A percentile compares a stretch with the other conserved stretches of the same genome.
These are phyloP conservation scores for Lactarius indigo DNA, from an alignment of 768 basidiomycete genomes.

Conservation along the genomic window DNA sequence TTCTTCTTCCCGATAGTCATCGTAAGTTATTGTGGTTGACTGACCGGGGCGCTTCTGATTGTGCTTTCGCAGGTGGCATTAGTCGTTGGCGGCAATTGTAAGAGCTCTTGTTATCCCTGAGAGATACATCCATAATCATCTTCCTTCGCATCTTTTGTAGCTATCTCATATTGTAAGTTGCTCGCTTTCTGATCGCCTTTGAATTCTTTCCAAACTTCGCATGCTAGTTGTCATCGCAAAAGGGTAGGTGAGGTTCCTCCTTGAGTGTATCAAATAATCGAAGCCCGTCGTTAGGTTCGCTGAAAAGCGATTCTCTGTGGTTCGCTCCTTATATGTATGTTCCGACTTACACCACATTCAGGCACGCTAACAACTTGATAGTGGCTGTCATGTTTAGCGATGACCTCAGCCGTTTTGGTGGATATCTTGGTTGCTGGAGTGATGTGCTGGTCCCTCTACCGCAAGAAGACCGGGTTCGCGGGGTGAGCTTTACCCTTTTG, in stretches of 20 bases:
- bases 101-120: not conserved
- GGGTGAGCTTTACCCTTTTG: not conserved
- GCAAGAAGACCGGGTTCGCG: not conserved
- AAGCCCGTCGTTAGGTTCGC: not conserved
- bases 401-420: not conserved
- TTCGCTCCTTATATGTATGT: not conserved
- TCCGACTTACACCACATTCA: not conserved
- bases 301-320: not conserved
- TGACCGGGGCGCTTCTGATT: not conserved
- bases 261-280: not conserved
- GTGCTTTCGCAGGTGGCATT: not conserved
- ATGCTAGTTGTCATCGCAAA: not conserved
- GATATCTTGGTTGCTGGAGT: not conserved
- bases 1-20: not conserved
- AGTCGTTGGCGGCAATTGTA: not conserved
- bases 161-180: not conserved
- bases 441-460: not conserved
- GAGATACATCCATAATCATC: not conserved
- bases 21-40: not conserved
- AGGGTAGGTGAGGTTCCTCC: not conserved
- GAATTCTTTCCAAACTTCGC: not conserved
- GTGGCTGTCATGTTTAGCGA: fast-evolving
- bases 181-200: not conserved
- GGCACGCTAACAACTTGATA: not conserved
- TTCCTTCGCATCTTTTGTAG: not conserved